Conservation (phyloP, 495 filamentous ascomycete genomes). For the Penicillium longicatenatum region DNA sequence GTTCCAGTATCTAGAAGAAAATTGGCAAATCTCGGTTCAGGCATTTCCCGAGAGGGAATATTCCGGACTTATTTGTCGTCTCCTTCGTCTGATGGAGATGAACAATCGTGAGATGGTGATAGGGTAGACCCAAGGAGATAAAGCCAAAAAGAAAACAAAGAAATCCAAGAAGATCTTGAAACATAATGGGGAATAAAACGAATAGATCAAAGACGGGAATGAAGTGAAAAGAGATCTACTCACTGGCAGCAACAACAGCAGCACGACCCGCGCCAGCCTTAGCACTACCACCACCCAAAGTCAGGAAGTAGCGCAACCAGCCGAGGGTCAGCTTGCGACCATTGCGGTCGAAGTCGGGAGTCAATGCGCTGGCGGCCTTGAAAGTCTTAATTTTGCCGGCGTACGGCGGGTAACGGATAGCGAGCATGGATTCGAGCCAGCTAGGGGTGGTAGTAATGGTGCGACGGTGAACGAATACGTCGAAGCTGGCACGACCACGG, state of each 20-base stretch:
- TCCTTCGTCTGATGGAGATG: conserved; percentile 11
- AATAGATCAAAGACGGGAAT: conserved; percentile 6
- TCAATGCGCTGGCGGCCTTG: conserved; percentile 54
- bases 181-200: conserved; percentile 12
- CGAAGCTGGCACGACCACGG: conserved; percentile 80
- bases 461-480: conserved; percentile 79
- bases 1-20: neutral
- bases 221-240: conserved; percentile 29
- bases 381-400: conserved; percentile 60
- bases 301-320: conserved; percentile 48
- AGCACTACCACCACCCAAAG: conserved; percentile 46
- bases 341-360: conserved; percentile 83
- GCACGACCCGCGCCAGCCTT: conserved; percentile 44
- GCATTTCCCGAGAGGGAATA: neutral
- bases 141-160: too few relatives aligned
- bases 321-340: conserved; percentile 58
- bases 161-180: conserved; percentile 4
- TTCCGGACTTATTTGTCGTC: conserved; percentile 11
- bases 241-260: conserved; percentile 47
- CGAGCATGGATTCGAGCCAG: conserved; percentile 78
- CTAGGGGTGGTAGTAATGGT: conserved; percentile 71
- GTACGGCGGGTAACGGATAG: conserved; percentile 82
- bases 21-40: neutral
- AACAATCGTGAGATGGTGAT: conserved; percentile 12
- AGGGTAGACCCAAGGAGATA: conserved; percentile 4